These are phyloP conservation scores for Rhizophagus clarus DNA, from an alignment of 192 early-diverging fungal genomes.

Conservation along the genomic window DNA sequence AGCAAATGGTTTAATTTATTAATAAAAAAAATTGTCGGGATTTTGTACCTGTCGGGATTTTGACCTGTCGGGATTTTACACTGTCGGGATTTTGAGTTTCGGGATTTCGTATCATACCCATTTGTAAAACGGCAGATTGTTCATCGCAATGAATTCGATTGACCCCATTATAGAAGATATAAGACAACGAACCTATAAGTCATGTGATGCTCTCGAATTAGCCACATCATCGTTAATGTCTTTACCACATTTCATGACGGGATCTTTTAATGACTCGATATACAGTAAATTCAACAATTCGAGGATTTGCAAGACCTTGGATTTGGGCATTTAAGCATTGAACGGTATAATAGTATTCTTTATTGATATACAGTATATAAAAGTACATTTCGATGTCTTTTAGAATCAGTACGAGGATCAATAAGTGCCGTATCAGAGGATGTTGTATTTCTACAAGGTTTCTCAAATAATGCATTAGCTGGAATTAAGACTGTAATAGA, in stretches of 20 bases:
- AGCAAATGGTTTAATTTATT: too few species aligned
- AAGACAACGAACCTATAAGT: neutral
- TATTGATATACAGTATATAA: neutral
- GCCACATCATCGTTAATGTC: slow-evolving; percentile 24
- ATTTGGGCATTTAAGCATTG: neutral
- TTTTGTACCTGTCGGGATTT: too few species aligned
- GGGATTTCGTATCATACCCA: too few species aligned
- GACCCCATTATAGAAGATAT: neutral
- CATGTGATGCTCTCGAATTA: slow-evolving; percentile 22
- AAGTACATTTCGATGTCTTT: slow-evolving; percentile 22
- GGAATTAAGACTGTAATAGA: slow-evolving; percentile 6
- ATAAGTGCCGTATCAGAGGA: slow-evolving; percentile 1
- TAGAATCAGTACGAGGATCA: slow-evolving; percentile 19
- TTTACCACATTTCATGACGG: slow-evolving; percentile 25
- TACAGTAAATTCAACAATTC: slow-evolving; percentile 1
- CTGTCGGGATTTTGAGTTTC: too few species aligned
- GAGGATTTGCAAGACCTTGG: neutral
- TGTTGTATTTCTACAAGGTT: neutral
- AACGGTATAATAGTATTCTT: slow-evolving; percentile 18
- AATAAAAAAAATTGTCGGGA: too few species aligned
- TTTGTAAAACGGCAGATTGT: neutral
- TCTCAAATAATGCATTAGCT: neutral
- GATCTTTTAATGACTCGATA: slow-evolving; percentile 18
- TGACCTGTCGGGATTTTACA: too few species aligned
- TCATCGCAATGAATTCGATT: too few species aligned